Evolutionary conservation across 495 filamentous ascomycete genomes (phyloP).

Genomic region (Hypoxylon perforatum): DNA sequence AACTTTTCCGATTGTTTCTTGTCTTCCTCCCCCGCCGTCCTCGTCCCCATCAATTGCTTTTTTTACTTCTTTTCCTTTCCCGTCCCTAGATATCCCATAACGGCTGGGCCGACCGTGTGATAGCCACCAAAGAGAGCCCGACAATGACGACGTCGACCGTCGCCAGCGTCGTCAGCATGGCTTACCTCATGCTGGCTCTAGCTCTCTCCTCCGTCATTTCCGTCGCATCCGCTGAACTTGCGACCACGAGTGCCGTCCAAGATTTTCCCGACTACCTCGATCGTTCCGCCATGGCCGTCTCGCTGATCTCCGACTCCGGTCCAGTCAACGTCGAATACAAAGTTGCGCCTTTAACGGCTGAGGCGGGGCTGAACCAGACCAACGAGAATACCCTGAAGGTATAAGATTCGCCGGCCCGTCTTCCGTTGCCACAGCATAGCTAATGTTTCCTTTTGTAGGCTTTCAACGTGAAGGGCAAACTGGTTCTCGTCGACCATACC

Average conservation of each 20-base stretch:
- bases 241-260: slow-evolving; percentile 42
- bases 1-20: slow-evolving; percentile 20
- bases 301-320: slow-evolving; percentile 44
- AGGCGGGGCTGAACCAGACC: slow-evolving; percentile 51
- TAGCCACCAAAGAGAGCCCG: slow-evolving; percentile 36
- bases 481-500: slow-evolving; percentile 49
- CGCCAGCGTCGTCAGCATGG: slow-evolving; percentile 49
- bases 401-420: not conserved
- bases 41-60: slow-evolving; percentile 10
- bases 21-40: slow-evolving; percentile 7
- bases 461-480: slow-evolving; percentile 49
- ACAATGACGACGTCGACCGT: slow-evolving; percentile 57
- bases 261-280: slow-evolving; percentile 46
- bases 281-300: slow-evolving; percentile 50
- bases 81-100: slow-evolving; percentile 34
- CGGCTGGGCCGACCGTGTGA: slow-evolving; percentile 39
- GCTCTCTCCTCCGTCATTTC: slow-evolving; percentile 42
- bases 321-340: slow-evolving; percentile 44
- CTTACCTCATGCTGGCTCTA: slow-evolving; percentile 41
- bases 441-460: slow-evolving; percentile 37
- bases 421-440: slow-evolving; percentile 13
- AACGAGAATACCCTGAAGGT: slow-evolving; percentile 32
- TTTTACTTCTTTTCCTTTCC: slow-evolving; percentile 18
- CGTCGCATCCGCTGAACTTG: slow-evolving; percentile 43
- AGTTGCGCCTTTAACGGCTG: slow-evolving; percentile 54